phyloP scores from a whole-genome alignment of 73 alveolate genomes.

The Breviolum minutum region DNA sequence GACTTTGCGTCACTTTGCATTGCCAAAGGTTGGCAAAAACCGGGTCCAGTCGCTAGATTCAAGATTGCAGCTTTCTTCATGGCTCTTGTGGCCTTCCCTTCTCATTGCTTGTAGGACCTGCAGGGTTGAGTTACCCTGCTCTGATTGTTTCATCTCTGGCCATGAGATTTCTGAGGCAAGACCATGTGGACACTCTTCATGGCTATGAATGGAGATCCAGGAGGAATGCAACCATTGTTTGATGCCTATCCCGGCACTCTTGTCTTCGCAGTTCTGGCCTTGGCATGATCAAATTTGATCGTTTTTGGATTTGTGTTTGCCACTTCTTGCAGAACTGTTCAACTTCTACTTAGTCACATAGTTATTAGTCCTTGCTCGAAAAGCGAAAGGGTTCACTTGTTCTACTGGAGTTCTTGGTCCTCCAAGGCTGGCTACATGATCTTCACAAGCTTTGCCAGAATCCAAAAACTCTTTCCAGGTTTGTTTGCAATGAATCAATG shows the following conservation, averaged over 20 bases:
- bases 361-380: background rate
- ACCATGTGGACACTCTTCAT: constrained; percentile 72
- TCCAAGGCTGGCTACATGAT: constrained; percentile 72
- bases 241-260: constrained; percentile 65
- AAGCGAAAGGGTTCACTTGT: background rate
- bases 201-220: constrained; percentile 79
- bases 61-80: no score
- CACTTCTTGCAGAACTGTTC: background rate
- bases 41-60: no score
- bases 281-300: background rate
- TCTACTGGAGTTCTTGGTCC: no score
- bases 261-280: constrained; percentile 36
- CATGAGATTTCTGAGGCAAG: constrained; percentile 18
- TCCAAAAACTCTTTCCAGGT: background rate
- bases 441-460: constrained; percentile 57
- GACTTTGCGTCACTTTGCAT: no score
- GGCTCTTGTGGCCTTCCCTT: no score
- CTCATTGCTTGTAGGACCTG: no score
- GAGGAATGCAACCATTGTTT: constrained; percentile 60
- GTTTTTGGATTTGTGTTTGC: background rate
- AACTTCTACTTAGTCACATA: background rate
- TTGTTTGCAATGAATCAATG: background rate
- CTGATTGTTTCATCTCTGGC: background rate
- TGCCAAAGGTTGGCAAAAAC: no score
- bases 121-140: background rate